Conservation (phyloP, 805 yeast species). For the Ogataea minuta region DNA sequence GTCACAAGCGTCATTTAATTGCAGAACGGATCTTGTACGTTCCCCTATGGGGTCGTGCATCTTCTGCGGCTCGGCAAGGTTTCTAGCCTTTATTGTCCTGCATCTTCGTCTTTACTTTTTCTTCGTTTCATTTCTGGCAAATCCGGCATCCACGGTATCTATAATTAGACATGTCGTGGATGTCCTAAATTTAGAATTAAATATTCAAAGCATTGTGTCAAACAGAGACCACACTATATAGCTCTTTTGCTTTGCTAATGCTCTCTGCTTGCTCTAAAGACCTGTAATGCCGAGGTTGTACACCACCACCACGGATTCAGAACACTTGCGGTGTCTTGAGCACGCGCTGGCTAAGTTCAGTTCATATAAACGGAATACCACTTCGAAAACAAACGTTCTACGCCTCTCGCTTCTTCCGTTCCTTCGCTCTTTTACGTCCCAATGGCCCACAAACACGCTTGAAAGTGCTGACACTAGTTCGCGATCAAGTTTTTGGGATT, state of each 20-base stretch:
- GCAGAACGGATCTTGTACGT: slow-evolving; percentile 1
- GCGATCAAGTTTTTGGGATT: slow-evolving; percentile 7
- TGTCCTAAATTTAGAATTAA: background rate
- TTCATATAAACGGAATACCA: slow-evolving; percentile 35
- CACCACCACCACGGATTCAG: slow-evolving; percentile 3
- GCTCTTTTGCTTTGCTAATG: background rate
- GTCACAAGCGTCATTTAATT: background rate
- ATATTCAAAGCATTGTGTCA: slow-evolving; percentile 4
- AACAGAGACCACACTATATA: background rate
- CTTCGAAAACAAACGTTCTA: slow-evolving; percentile 45
- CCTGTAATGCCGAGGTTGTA: slow-evolving; percentile 2
- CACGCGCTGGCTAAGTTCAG: slow-evolving; percentile 43
- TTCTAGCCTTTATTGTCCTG: background rate
- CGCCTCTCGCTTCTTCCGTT: slow-evolving; percentile 47
- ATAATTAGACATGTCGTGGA: slow-evolving; percentile 10
- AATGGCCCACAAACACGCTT: slow-evolving; percentile 10
- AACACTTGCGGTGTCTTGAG: slow-evolving; percentile 32
- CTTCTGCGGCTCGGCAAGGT: background rate
- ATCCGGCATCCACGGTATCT: slow-evolving; percentile 2
- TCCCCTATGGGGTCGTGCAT: slow-evolving; percentile 1
- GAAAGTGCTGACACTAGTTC: background rate
- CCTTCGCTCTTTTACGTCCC: slow-evolving; percentile 30
- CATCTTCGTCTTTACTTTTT: background rate
- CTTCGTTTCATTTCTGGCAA: slow-evolving; percentile 1
- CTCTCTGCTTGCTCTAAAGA: slow-evolving; percentile 1